Conservation (phyloP, 2,329 filamentous ascomycete genomes). For the Arthrobotrys conoides region DNA sequence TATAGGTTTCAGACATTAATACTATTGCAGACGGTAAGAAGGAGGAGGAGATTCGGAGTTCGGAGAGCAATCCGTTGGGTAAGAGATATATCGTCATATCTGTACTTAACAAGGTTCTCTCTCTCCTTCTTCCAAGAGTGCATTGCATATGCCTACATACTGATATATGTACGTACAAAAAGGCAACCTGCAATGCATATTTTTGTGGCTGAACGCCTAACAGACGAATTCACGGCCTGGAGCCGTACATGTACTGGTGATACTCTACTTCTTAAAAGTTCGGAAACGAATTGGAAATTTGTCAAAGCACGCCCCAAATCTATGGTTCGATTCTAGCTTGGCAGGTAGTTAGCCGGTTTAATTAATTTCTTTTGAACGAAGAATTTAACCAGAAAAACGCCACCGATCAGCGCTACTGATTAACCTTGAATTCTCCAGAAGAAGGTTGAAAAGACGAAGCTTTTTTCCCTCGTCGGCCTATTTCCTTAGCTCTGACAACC, state of each 20-base stretch:
- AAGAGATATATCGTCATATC: too few relatives aligned
- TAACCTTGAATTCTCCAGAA: too few relatives aligned
- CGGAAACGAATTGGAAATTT: too few relatives aligned
- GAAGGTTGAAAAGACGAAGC: too few relatives aligned
- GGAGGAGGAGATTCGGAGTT: constrained; percentile 6
- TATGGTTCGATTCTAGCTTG: constrained; percentile 3
- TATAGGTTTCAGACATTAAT: constrained; percentile 27
- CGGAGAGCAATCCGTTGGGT: neutral
- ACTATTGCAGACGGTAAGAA: constrained; percentile 8
- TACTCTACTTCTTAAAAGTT: constrained; percentile 9
- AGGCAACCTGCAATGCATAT: neutral
- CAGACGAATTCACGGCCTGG: too few relatives aligned
- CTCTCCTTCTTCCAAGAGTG: neutral
- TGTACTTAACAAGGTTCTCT: too few relatives aligned
- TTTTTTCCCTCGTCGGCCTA: too few relatives aligned
- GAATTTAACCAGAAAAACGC: constrained; percentile 37
- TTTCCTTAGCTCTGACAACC: too few relatives aligned
- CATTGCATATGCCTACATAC: neutral
- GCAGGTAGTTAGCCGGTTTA: constrained; percentile 26
- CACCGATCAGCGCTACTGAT: constrained; percentile 9
- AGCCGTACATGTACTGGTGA: neutral
- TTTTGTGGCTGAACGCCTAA: constrained; percentile 17
- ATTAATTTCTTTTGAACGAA: constrained; percentile 41
- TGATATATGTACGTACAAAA: neutral
- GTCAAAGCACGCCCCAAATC: too few relatives aligned